Evolutionary conservation across 2,329 filamentous ascomycete genomes (phyloP), one percentile per base, ranked within the genome.

Genomic region (Alternaria burnsii): DNA sequence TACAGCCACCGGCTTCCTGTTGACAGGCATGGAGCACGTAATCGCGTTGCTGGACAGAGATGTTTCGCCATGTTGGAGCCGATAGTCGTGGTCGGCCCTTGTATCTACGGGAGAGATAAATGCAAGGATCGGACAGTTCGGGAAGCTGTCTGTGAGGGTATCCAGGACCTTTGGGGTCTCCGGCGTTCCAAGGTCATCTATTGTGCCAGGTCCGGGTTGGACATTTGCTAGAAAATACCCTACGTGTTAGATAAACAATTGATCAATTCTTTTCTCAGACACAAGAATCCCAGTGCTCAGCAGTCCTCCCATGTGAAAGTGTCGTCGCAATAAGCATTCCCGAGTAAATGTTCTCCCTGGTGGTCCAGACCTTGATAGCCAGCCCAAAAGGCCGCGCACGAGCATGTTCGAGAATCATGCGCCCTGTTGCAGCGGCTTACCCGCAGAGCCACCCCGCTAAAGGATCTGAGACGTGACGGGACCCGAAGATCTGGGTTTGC

Each of bases 271-370:
- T n/a, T 51, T 43, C 26, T 47, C 40, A 9, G 5, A 18, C n/a
- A 16, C 16, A 18, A 34, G 30, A 20, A 36, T 16, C 18, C 12
- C 46, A n/a, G 8, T 36, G 18, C 16, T 48, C 34, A 47, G 12
- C 9, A 16, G 26, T 42, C 20, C 26, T 22, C 24, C 22, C 22
- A 28, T 47, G 30, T 47, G 16, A 34, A 22, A 44, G 52, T 69
- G 75, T 76, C 70, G 75, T 78, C 56, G 66, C 68, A 74, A 71
- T 75, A 78, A 78, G 75, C 74, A 71, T 76, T 73, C 58, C 55
- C 63, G 63, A 63, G 61, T 56, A 59, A 52, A 59, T 53, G 55
- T 50, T 58, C 57, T 62, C 63, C 60, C 60, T 67, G 62, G 61
- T 61, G 68, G 67, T 74, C 73, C 74, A 71, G 74, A 75, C 66